A percentile compares a stretch with the other conserved stretches of the same genome.
phyloP scores from a whole-genome alignment of 208 protist species.

The Leishmania guyanensis region DNA sequence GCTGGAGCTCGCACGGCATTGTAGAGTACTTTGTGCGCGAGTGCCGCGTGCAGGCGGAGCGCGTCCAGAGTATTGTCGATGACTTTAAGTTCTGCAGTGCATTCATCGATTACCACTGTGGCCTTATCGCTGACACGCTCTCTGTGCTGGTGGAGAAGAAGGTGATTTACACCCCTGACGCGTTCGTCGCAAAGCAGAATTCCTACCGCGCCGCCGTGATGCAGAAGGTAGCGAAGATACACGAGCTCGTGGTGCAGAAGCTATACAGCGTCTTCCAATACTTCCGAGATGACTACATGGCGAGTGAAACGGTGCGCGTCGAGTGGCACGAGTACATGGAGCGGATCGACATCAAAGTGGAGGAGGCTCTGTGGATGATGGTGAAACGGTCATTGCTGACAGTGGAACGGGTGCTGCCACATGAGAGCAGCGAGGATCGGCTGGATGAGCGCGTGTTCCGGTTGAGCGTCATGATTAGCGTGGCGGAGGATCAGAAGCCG shows the following conservation, averaged over 20 bases:
- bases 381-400: conserved; percentile 95
- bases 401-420: conserved; percentile 89
- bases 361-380: conserved; percentile 94
- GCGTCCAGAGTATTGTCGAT: conserved; percentile 91
- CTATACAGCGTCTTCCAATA: conserved; percentile 87
- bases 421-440: conserved; percentile 89
- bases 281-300: conserved; percentile 93
- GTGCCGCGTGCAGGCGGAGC: conserved; percentile 85
- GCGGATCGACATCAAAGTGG: conserved; percentile 93
- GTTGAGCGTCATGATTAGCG: conserved; percentile 94
- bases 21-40: conserved; percentile 96
- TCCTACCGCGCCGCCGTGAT: conserved; percentile 73
- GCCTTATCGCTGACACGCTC: conserved; percentile 91
- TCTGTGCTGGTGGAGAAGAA: conserved; percentile 95
- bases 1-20: conserved; percentile 95
- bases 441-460: conserved; percentile 93
- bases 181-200: conserved; percentile 89
- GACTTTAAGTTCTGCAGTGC: conserved; percentile 93
- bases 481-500: conserved; percentile 68
- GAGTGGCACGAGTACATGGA: conserved; percentile 95
- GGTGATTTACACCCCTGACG: conserved; percentile 88
- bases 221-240: conserved; percentile 78
- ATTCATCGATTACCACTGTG: conserved; percentile 90
- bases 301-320: conserved; percentile 68
- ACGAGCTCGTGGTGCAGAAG: conserved; percentile 83